Evolutionary conservation across 2,329 filamentous ascomycete genomes (phyloP).

Genomic region (Helotiales sp.): DNA sequence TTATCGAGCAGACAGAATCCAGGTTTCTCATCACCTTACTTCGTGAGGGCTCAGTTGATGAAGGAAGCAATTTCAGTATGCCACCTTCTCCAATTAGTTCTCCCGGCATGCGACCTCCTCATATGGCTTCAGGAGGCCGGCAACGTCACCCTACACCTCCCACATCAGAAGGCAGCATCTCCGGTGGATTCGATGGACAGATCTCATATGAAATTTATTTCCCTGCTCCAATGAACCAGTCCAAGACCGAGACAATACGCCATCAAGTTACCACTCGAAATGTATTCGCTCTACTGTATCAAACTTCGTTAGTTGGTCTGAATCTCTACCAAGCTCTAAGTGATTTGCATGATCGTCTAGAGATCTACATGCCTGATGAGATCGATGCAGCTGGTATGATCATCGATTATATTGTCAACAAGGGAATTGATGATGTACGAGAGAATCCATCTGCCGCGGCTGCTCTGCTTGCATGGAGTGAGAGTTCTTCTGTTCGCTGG

Average conservation of each 20-base stretch:
- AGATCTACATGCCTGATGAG: slow-evolving; percentile 61
- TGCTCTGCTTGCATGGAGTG: slow-evolving; percentile 68
- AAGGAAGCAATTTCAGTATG: slow-evolving; percentile 48
- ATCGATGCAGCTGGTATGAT: slow-evolving; percentile 63
- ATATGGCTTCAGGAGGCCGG: slow-evolving; percentile 21
- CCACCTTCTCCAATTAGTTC: slow-evolving; percentile 51
- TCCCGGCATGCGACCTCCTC: slow-evolving; percentile 31
- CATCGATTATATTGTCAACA: slow-evolving; percentile 62
- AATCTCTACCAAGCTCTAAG: slow-evolving; percentile 60
- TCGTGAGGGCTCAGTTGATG: slow-evolving; percentile 57
- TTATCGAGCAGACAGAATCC: slow-evolving; percentile 63
- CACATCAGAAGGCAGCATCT: slow-evolving; percentile 36
- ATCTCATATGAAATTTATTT: slow-evolving; percentile 69
- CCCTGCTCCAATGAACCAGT: slow-evolving; percentile 57
- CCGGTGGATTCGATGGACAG: slow-evolving; percentile 51
- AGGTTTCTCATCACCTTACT: slow-evolving; percentile 58
- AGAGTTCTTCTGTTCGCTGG: slow-evolving; percentile 64
- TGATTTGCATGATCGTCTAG: slow-evolving; percentile 65
- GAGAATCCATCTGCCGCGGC: slow-evolving; percentile 64
- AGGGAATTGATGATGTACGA: slow-evolving; percentile 67
- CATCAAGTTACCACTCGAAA: slow-evolving; percentile 63
- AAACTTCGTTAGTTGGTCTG: slow-evolving; percentile 67
- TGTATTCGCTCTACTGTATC: slow-evolving; percentile 67
- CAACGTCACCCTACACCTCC: slow-evolving; percentile 43
- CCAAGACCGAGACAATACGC: slow-evolving; percentile 54